Evolutionary conservation across 2,329 filamentous ascomycete species (phyloP).

Genomic region (Alternaria triticina): DNA sequence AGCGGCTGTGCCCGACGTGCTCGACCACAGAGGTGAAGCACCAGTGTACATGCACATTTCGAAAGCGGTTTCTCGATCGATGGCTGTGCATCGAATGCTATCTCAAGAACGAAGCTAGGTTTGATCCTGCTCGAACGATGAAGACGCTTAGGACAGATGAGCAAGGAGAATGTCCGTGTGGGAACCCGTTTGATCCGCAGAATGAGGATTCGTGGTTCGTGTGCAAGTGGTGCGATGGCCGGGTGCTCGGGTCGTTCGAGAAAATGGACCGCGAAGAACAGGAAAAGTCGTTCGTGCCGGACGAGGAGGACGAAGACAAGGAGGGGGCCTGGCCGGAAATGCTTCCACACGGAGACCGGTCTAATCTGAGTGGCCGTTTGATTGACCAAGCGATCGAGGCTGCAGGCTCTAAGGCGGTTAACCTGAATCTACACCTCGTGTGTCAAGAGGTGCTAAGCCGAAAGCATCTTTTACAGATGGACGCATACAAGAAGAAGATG

Average conservation of each 20-base stretch:
- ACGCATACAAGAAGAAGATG: not conserved
- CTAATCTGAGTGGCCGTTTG: not conserved
- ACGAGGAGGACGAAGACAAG: not conserved
- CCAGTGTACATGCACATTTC: conserved; percentile 23
- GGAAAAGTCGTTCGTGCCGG: not conserved
- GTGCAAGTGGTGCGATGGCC: conserved; percentile 17
- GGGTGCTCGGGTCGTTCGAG: not conserved
- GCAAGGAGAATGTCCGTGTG: not conserved
- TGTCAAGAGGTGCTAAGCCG: not conserved
- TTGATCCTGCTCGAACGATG: not conserved
- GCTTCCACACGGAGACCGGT: not conserved
- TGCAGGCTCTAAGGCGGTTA: not conserved
- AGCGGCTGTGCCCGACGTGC: conserved; percentile 16
- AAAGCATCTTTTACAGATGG: not conserved
- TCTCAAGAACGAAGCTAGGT: not conserved
- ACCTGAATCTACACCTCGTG: not conserved
- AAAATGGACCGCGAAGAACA: too few relatives aligned
- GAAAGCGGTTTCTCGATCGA: conserved; percentile 23
- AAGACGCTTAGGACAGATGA: not conserved
- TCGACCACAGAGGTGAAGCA: conserved; percentile 10
- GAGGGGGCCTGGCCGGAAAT: conserved; percentile 1
- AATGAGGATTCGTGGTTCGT: not conserved
- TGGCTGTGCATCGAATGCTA: conserved; percentile 28
- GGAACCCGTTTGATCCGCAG: not conserved
- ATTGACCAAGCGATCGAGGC: not conserved